Evolutionary conservation across 2,329 filamentous ascomycete genomes (phyloP).

Genomic region (Fusarium odoratissimum): DNA sequence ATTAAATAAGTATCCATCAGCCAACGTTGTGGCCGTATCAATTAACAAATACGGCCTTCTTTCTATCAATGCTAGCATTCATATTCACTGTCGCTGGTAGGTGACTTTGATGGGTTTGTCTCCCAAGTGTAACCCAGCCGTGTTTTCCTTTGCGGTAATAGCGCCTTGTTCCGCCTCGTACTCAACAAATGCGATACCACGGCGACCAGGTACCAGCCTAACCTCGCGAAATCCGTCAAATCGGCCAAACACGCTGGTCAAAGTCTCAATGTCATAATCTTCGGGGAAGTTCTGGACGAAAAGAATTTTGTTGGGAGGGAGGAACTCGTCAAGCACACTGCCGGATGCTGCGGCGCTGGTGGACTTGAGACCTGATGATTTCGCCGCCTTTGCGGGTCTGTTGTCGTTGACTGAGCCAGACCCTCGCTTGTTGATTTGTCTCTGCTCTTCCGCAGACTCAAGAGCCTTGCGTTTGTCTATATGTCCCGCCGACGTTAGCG

Average conservation of each 20-base stretch:
- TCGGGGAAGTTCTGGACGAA: constrained; percentile 94
- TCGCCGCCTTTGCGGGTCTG: constrained; percentile 75
- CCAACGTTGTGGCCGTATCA: too few relatives aligned
- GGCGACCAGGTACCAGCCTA: constrained; percentile 84
- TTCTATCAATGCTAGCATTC: neutral
- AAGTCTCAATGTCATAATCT: constrained; percentile 82
- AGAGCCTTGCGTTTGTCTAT: constrained; percentile 81
- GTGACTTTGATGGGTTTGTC: constrained; percentile 91
- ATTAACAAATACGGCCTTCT: neutral
- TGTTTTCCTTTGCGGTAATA: constrained; percentile 93
- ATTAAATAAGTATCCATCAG: neutral
- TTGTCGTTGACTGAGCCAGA: constrained; percentile 59
- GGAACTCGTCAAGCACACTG: constrained; percentile 95
- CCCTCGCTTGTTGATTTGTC: constrained; percentile 78
- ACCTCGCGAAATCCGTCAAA: constrained; percentile 97
- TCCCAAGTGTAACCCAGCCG: constrained; percentile 82
- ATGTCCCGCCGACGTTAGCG: neutral
- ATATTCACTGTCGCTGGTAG: constrained; percentile 84
- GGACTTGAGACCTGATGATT: constrained; percentile 75
- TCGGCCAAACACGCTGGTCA: constrained; percentile 83
- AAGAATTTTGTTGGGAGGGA: constrained; percentile 96
- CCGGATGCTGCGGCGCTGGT: constrained; percentile 74
- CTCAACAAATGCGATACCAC: constrained; percentile 94
- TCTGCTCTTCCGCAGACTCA: constrained; percentile 82
- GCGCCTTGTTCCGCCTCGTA: constrained; percentile 92